Base-by-base conservation (phyloP, 2,329 filamentous ascomycete genomes). In the Aspergillus melleus region DNA sequence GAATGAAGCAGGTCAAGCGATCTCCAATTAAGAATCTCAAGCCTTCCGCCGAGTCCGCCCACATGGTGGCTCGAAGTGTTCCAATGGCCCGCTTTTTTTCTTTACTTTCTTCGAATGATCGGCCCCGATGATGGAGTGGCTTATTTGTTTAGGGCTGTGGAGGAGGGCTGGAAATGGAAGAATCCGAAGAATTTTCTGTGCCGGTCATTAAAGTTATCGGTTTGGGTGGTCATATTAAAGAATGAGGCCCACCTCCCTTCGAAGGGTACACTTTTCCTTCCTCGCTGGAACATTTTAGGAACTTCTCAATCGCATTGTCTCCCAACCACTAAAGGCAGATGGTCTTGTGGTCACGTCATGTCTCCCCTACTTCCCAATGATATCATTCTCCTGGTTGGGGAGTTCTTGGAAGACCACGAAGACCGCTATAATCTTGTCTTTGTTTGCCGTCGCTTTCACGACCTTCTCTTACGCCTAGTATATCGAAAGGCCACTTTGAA, bases 301-400 rank as follows among this genome's bases (percentile, higher is more conserved):
- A 20, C 16, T 22, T 49, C 49, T 46, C 51, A 19, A 26, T 61
- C 50, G 36, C 36, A 44, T 60, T 61, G 51, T 52, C 32, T 51
- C 36, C 24, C 2, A n/a, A n/a, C 44, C 8, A 24, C 22, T 11
- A 47, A 19, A 9, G 44, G 44, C 8, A 14, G 44, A 47, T 29
- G 53, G 49, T 55, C 50, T 47, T 60, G 58, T 19, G 39, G n/a
- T 24, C 61, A 55, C 39, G 64, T 54, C 11, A 72, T 72, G 67
- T 61, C 66, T 9, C 66, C 63, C 42, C 32, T 47, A 19, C 53
- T 69, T 24, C 61, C 73, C 22, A 70, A 70, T 62, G 72, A 74
- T 57, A 64, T 76, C 49, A 62, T 72, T 20, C 60, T 69, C n/a
- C 55, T 72, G 29, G 56, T 72, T 24, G 71, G 70, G 49, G 70